Evolutionary conservation across 2,329 filamentous ascomycete species (phyloP).

Genomic region (Aspergillus pseudoglaucus): DNA sequence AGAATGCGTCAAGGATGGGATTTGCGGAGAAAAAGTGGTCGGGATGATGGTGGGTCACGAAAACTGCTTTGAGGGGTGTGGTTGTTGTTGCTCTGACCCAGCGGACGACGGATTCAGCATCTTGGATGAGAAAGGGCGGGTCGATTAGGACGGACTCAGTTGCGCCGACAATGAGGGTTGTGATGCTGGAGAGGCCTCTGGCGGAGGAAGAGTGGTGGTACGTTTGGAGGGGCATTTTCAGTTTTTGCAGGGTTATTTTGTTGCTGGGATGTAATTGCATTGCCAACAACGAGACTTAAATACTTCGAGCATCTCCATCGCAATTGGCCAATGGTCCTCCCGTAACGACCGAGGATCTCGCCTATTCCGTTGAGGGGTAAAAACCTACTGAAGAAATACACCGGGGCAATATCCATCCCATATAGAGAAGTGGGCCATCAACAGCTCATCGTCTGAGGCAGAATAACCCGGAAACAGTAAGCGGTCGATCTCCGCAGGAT

Average conservation of each 20-base stretch:
- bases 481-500: neutral
- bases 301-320: no score
- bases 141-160: slow-evolving; percentile 20
- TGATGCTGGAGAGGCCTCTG: slow-evolving; percentile 23
- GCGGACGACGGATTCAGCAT: slow-evolving; percentile 20
- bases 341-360: no score
- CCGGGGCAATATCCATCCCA: neutral
- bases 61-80: slow-evolving; percentile 22
- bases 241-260: neutral
- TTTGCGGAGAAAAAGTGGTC: slow-evolving; percentile 30
- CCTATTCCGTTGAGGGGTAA: no score
- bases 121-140: slow-evolving; percentile 26
- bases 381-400: no score
- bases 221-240: slow-evolving; percentile 7
- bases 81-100: slow-evolving; percentile 20
- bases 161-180: slow-evolving; percentile 18
- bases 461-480: neutral
- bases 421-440: neutral
- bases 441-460: neutral
- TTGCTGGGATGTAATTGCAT: neutral
- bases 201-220: slow-evolving; percentile 12
- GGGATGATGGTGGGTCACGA: slow-evolving; percentile 30
- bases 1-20: slow-evolving; percentile 24
- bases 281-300: no score
- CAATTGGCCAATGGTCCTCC: no score